These are phyloP conservation scores for Asclepias syriaca DNA, from an alignment of 257 asterid genomes.

Conservation along the genomic window DNA sequence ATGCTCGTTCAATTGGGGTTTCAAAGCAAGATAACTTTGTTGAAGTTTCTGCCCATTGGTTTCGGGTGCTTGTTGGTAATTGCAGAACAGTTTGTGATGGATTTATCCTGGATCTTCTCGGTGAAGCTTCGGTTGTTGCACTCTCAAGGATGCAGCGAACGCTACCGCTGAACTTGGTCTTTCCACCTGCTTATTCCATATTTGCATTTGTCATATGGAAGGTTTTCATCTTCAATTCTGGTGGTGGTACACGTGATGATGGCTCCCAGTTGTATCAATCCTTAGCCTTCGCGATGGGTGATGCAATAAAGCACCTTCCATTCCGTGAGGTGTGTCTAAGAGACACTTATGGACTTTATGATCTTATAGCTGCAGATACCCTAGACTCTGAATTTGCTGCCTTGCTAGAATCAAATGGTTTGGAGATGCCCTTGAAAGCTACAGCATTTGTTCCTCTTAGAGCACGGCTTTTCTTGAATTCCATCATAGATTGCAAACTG, in stretches of 20 bases:
- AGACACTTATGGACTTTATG: conserved; percentile 69
- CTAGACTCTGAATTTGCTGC: conserved; percentile 83
- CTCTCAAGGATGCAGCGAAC: conserved; percentile 82
- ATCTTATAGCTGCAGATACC: conserved; percentile 62
- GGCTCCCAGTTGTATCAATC: conserved; percentile 59
- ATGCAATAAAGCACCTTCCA: conserved; percentile 83
- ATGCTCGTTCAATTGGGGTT: conserved; percentile 61
- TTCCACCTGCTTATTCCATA: conserved; percentile 87
- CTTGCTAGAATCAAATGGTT: conserved; percentile 56
- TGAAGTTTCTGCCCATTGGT: conserved; percentile 94
- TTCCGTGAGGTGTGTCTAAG: conserved; percentile 91
- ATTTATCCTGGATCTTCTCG: conserved; percentile 73
- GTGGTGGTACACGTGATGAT: conserved; percentile 73
- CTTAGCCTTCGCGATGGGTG: conserved; percentile 48
- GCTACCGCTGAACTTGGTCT: conserved; percentile 61
- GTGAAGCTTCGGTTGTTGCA: conserved; percentile 82
- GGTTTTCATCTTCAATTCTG: conserved; percentile 50
- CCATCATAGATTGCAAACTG: conserved; percentile 76
- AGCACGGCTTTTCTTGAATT: conserved; percentile 81
- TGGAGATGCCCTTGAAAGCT: conserved; percentile 57
- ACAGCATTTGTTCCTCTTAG: conserved; percentile 91
- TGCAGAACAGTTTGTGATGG: conserved; percentile 93
- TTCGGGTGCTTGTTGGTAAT: conserved; percentile 95
- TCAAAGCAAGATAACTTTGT: conserved; percentile 61
- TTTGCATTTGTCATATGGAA: conserved; percentile 82